Evolutionary conservation across 179 eudicot species (phyloP).

Genomic region (Spergularia azorica): DNA sequence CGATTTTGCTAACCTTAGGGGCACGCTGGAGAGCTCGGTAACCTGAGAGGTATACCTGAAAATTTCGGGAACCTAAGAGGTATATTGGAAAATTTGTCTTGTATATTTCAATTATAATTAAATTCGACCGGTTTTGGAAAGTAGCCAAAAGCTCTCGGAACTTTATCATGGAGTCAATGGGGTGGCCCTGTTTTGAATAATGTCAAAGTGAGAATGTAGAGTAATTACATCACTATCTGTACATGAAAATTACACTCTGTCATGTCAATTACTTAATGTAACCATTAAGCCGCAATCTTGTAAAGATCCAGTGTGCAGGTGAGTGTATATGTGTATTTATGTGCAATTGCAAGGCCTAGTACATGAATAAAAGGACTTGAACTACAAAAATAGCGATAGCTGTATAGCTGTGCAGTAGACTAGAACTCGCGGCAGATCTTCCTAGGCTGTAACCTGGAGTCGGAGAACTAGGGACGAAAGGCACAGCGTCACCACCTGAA

Average conservation of each 20-base stretch:
- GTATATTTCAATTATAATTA: too few species aligned
- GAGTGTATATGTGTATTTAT: neutral
- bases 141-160: too few species aligned
- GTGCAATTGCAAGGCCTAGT: neutral
- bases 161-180: too few species aligned
- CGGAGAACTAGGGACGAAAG: neutral
- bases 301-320: neutral
- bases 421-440: constrained; percentile 11
- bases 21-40: too few species aligned
- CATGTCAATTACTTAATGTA: too few species aligned
- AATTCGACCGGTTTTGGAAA: too few species aligned
- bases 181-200: too few species aligned
- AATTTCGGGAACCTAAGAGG: too few species aligned
- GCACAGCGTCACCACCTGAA: constrained; percentile 36
- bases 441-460: neutral
- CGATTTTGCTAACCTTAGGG: too few species aligned
- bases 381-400: constrained; percentile 14
- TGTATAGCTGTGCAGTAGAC: constrained; percentile 1
- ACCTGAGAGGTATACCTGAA: too few species aligned
- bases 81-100: too few species aligned
- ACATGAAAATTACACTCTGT: neutral
- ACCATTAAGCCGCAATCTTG: neutral
- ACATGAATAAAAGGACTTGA: constrained; percentile 23
- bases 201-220: neutral
- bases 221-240: neutral